Percentiles rank a stretch among this genome's conserved stretches.
Evolutionary conservation across 2,329 filamentous ascomycete species (phyloP).

Genomic region (Fusarium sp.): DNA sequence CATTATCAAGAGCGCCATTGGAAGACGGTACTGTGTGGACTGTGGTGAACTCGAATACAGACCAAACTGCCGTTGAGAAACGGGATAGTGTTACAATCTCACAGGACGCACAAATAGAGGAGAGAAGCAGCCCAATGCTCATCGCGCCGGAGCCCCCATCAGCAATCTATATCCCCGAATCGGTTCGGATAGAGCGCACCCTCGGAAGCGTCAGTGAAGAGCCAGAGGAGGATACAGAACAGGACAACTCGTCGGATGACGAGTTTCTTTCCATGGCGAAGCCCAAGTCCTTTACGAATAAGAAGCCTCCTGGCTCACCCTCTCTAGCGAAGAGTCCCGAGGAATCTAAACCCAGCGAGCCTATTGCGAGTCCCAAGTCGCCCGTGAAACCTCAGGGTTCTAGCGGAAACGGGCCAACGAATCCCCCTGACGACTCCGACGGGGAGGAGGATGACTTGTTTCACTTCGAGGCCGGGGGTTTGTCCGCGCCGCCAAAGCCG

Average conservation of each 20-base stretch:
- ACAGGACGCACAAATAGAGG: slow-evolving; percentile 5
- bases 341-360: slow-evolving; percentile 10
- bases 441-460: slow-evolving; percentile 54
- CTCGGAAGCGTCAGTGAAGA: slow-evolving; percentile 42
- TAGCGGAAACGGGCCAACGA: background rate
- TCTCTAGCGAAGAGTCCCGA: slow-evolving; percentile 23
- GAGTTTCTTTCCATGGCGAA: slow-evolving; percentile 54
- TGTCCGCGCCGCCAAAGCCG: slow-evolving; percentile 44
- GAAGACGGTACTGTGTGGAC: slow-evolving; percentile 62
- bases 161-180: slow-evolving; percentile 22
- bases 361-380: slow-evolving; percentile 6
- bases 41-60: slow-evolving; percentile 52
- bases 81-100: slow-evolving; percentile 24
- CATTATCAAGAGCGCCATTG: slow-evolving; percentile 59
- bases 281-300: slow-evolving; percentile 45
- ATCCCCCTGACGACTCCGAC: slow-evolving; percentile 21
- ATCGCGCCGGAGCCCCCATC: slow-evolving; percentile 34
- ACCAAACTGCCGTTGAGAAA: slow-evolving; percentile 38
- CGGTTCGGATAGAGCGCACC: slow-evolving; percentile 31
- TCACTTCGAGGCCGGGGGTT: slow-evolving; percentile 53
- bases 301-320: slow-evolving; percentile 35
- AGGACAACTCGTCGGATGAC: slow-evolving; percentile 51
- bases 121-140: slow-evolving; percentile 9
- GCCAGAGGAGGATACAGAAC: slow-evolving; percentile 39
- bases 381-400: slow-evolving; percentile 9